Conservation (phyloP, 805 yeast genomes). For the Vanderwaltozyma polyspora region DNA sequence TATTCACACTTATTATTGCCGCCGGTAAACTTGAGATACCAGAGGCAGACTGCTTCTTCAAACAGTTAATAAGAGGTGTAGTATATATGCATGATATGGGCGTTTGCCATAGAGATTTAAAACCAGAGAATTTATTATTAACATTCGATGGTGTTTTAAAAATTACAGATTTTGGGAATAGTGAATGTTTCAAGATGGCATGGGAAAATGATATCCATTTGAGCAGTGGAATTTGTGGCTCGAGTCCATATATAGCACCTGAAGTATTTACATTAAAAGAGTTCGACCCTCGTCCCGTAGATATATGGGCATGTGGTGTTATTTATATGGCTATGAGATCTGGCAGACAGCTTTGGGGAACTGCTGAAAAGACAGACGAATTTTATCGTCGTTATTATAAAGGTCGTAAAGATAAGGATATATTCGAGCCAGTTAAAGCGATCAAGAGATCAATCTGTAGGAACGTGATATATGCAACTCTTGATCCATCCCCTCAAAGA, state of each 20-base stretch:
- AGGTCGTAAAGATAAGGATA: conserved; percentile 71
- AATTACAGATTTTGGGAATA: conserved; percentile 81
- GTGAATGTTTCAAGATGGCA: conserved; percentile 74
- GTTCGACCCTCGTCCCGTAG: conserved; percentile 75
- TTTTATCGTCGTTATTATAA: conserved; percentile 63
- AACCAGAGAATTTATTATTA: conserved; percentile 82
- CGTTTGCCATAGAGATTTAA: conserved; percentile 85
- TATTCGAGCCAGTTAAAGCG: conserved; percentile 84
- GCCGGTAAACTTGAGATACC: conserved; percentile 68
- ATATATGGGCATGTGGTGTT: conserved; percentile 89
- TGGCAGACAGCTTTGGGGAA: conserved; percentile 86
- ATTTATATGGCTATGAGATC: conserved; percentile 91
- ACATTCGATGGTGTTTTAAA: conserved; percentile 65
- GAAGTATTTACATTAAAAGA: conserved; percentile 57
- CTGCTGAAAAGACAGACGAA: conserved; percentile 72
- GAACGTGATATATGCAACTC: conserved; percentile 82
- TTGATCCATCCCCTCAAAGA: conserved; percentile 83
- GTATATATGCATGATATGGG: conserved; percentile 84
- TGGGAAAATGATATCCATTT: conserved; percentile 66
- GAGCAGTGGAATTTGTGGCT: conserved; percentile 72
- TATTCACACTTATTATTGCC: conserved; percentile 61
- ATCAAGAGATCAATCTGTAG: conserved; percentile 81
- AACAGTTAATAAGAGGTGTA: conserved; percentile 75
- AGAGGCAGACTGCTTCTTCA: conserved; percentile 86
- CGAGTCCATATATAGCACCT: conserved; percentile 85